These are phyloP conservation scores for Cicer cuneatum DNA, from an alignment of 306 rosid genomes.

Conservation along the genomic window DNA sequence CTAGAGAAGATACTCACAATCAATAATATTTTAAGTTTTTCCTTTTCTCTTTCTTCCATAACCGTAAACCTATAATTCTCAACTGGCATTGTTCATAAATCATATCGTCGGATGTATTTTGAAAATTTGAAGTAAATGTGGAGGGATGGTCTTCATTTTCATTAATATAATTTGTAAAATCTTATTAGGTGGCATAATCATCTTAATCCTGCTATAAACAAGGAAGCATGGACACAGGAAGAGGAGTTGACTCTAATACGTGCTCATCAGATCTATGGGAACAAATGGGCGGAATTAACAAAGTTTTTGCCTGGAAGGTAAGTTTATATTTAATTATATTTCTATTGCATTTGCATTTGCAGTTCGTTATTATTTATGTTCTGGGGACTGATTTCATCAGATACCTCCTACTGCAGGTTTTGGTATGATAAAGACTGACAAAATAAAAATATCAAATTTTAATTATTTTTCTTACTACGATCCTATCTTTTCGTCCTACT, in stretches of 20 bases:
- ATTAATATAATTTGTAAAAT: conserved; percentile 38
- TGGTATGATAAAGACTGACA: conserved; percentile 23
- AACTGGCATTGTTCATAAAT: not conserved
- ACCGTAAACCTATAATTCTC: not conserved
- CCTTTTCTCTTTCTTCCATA: conserved; percentile 7
- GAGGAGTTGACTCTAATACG: conserved; percentile 94
- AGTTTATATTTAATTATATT: conserved; percentile 4
- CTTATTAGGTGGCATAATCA: conserved; percentile 96
- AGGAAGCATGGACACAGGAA: conserved; percentile 99
- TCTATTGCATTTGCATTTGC: not conserved
- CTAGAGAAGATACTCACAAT: not conserved
- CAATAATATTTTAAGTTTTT: conserved; percentile 15
- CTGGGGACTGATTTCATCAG: conserved; percentile 5
- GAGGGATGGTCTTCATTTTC: conserved; percentile 9
- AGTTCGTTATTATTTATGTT: conserved; percentile 5
- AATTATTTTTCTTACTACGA: not conserved
- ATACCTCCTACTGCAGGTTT: conserved; percentile 20
- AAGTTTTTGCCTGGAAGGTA: conserved; percentile 97
- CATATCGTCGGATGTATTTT: conserved; percentile 29
- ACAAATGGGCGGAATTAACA: conserved; percentile 97
- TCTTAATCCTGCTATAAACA: conserved; percentile 94
- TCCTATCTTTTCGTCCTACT: not conserved
- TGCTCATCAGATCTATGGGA: conserved; percentile 93
- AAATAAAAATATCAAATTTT: conserved; percentile 14
- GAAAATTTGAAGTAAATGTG: conserved; percentile 34